Evolutionary conservation across 345 rosid species (phyloP).

Genomic region (Populus ilicifolia): DNA sequence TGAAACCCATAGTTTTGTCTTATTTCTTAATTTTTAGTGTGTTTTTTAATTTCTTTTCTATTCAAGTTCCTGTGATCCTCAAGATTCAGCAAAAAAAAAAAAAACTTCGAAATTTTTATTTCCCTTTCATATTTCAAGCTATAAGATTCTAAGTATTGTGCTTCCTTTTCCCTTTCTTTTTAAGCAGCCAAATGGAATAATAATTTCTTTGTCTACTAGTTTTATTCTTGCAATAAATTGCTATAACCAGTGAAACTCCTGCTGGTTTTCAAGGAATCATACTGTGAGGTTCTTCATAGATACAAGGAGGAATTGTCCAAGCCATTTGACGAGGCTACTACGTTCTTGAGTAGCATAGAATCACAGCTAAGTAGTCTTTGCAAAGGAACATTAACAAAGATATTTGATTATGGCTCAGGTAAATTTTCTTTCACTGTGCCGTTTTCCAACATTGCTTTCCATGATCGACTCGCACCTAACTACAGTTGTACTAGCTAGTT

Average conservation of each 20-base stretch:
- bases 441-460: background rate
- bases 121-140: background rate
- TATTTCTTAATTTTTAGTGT: background rate
- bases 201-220: background rate
- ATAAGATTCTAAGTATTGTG: background rate
- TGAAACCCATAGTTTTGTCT: background rate
- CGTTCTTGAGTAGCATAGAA: conserved; percentile 54
- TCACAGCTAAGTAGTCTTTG: conserved; percentile 57
- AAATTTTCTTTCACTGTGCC: conserved; percentile 7
- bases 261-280: conserved; percentile 43
- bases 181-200: background rate
- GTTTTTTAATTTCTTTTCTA: background rate
- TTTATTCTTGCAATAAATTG: background rate
- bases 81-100: background rate
- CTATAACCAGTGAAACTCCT: background rate
- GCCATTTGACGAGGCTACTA: conserved; percentile 56
- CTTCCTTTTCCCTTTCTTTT: background rate
- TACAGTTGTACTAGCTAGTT: background rate
- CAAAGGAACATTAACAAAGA: conserved; percentile 30
- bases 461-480: background rate
- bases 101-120: background rate
- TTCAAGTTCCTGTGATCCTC: background rate
- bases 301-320: conserved; percentile 60
- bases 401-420: conserved; percentile 39
- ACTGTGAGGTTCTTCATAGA: conserved; percentile 50